Evolutionary conservation across 2,329 filamentous ascomycete species (phyloP), one percentile per base, ranked within the genome.

Genomic region (Apiospora arundinis): DNA sequence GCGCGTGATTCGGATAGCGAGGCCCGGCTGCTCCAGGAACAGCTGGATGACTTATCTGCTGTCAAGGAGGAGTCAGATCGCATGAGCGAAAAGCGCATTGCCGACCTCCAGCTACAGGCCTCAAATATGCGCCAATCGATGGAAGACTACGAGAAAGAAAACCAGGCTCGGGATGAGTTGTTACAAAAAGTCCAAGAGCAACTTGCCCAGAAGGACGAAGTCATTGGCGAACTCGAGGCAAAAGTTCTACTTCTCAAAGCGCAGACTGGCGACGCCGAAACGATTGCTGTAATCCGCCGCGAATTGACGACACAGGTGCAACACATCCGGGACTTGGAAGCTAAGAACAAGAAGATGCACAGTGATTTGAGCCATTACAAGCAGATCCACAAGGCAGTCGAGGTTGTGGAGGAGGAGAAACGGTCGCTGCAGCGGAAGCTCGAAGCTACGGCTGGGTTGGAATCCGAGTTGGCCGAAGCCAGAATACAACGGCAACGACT

Each of bases 401-500:
- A 97, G 78, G 89, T 99, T 2, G 93, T 98, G 0, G 95, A 99
- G 79, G 96, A 99, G 80, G 95, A 99, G 84, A 98, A 98, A 85
- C 88, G 93, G 73, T 90, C 91, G 0, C 83, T 99, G 28, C 92
- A 96, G 80, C 90, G 91, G 44, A 94, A 91, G 78, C 81, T 99
- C 1, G 91, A 94, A 72, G 86, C 92, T 48, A 92, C 95, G 81
- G 90, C 93, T 71, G 86, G 89, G 16, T 78, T 97, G 12, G 91
- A 96, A 77, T 86, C 89, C 40, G 93, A 98, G 78, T 85, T 98
- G 16, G 87, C 90, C 12, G 95, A 97, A 79, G 89, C 92, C 25
- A 89, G 93, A 73, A 87, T 97, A 49, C 95, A 97, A 78, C 92
- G 93, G 70, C 93, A 97, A 77, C 88, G 95, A 4, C 85, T 99